phyloP scores from a whole-genome alignment of 2,329 filamentous ascomycete species.

The Penicillium sp. region DNA sequence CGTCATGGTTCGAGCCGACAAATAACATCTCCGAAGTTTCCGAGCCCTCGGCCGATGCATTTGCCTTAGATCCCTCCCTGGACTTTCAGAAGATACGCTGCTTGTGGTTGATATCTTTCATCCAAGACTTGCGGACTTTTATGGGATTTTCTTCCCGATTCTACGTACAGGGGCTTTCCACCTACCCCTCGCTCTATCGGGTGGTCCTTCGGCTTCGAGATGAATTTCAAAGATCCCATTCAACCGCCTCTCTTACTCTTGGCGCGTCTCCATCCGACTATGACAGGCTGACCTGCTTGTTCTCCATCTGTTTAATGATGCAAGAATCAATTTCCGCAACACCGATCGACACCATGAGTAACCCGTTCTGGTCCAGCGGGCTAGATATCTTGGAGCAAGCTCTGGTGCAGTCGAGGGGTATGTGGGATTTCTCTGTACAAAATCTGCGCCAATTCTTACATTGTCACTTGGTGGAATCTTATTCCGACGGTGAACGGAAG shows the following conservation, averaged over 20 bases:
- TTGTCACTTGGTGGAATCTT: slow-evolving; percentile 9
- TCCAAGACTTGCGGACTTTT: slow-evolving; percentile 33
- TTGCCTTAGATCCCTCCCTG: slow-evolving; percentile 2
- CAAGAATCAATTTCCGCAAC: slow-evolving; percentile 15
- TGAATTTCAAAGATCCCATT: slow-evolving; percentile 11
- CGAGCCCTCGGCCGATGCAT: neutral
- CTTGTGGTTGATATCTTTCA: slow-evolving; percentile 33
- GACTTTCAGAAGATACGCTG: slow-evolving; percentile 31
- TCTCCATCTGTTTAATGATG: slow-evolving; percentile 21
- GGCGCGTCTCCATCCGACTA: slow-evolving; percentile 9
- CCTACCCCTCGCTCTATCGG: slow-evolving; percentile 14
- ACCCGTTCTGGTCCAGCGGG: slow-evolving; percentile 1
- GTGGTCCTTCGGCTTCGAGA: slow-evolving; percentile 20
- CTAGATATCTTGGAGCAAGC: neutral
- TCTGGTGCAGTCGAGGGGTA: neutral
- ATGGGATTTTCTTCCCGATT: slow-evolving; percentile 21
- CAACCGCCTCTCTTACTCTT: neutral
- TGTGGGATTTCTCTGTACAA: neutral
- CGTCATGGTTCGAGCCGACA: slow-evolving; percentile 32
- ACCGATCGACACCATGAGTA: neutral
- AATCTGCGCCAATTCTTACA: neutral
- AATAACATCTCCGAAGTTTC: slow-evolving; percentile 18
- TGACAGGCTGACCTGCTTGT: slow-evolving; percentile 14
- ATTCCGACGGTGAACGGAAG: neutral
- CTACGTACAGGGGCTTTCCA: slow-evolving; percentile 15